phyloP scores from a whole-genome alignment of 208 protist genomes.

The Phytomonas serpens region DNA sequence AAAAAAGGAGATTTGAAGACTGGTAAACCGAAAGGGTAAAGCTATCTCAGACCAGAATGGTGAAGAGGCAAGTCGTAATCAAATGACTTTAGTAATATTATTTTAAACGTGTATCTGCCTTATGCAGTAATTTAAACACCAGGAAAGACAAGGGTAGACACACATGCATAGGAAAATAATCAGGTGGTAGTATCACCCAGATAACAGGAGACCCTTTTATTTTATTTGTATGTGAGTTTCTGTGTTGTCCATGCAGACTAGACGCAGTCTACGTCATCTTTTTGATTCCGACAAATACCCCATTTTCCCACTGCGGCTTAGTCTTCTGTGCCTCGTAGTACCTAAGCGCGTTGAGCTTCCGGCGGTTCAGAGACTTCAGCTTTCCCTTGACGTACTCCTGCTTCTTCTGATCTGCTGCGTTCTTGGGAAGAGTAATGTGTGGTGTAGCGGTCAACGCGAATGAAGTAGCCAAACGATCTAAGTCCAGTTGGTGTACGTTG shows the following conservation, averaged over 20 bases:
- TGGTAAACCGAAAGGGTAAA: neutral
- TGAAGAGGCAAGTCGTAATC: neutral
- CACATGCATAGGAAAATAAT: neutral
- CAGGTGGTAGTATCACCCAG: neutral
- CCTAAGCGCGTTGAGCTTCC: constrained; percentile 41
- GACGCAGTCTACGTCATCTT: constrained; percentile 3
- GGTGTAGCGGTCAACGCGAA: constrained; percentile 91
- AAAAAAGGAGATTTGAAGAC: constrained; percentile 1
- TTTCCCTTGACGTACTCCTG: constrained; percentile 85
- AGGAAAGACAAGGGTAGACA: neutral
- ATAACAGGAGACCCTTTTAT: neutral
- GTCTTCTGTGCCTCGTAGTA: constrained; percentile 82
- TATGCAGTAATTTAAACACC: neutral
- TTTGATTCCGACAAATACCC: constrained; percentile 61
- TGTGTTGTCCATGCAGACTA: neutral
- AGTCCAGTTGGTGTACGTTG: constrained; percentile 84
- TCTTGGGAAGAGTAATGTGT: constrained; percentile 69
- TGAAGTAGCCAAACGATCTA: constrained; percentile 83
- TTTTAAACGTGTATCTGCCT: neutral
- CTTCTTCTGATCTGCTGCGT: constrained; percentile 42
- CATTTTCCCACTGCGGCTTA: constrained; percentile 73
- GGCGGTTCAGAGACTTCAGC: constrained; percentile 79
- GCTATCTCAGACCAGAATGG: neutral
- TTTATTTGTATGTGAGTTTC: neutral
- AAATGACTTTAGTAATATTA: neutral